Conservation (phyloP, 192 early-diverging fungal species). For the Gonapodya sp. region DNA sequence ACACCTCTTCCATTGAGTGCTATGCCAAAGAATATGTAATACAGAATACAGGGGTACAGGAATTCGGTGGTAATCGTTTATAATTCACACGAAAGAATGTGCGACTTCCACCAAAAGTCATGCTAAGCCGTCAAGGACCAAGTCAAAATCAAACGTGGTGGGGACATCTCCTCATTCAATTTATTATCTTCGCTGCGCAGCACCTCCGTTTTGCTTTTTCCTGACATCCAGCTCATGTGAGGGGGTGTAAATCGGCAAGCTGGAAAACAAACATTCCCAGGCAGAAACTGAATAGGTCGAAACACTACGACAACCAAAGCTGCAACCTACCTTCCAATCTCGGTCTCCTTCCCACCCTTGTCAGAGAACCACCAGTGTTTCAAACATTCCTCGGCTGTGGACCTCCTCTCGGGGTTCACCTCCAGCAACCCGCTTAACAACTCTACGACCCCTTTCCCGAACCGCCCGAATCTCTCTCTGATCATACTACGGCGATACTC, state of each 20-base stretch:
- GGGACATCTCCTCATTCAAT: too few relatives aligned
- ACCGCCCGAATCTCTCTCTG: slow-evolving; percentile 8
- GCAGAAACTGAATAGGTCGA: neutral
- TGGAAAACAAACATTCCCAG: neutral
- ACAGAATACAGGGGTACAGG: too few relatives aligned
- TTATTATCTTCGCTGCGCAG: neutral
- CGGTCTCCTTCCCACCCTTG: neutral
- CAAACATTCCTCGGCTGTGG: slow-evolving; percentile 64
- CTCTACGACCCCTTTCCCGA: slow-evolving; percentile 49
- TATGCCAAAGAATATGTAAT: too few relatives aligned
- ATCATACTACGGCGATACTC: slow-evolving; percentile 35
- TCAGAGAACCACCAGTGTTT: slow-evolving; percentile 75
- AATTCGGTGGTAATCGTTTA: too few relatives aligned
- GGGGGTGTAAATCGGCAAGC: slow-evolving; percentile 1
- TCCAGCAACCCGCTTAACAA: slow-evolving; percentile 69
- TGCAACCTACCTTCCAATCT: neutral
- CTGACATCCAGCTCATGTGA: slow-evolving; percentile 7
- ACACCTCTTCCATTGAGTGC: too few relatives aligned
- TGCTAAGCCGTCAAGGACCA: too few relatives aligned
- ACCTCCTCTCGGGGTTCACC: slow-evolving; percentile 63
- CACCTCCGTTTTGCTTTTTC: neutral
- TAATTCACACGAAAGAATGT: too few relatives aligned
- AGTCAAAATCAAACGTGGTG: too few relatives aligned
- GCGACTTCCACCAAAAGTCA: too few relatives aligned
- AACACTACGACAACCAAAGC: neutral